Percentiles rank a stretch among this genome's conserved stretches.
These are phyloP conservation scores for Taxillus chinensis DNA, from an alignment of 164 flowering plant genomes.

Conservation along the genomic window DNA sequence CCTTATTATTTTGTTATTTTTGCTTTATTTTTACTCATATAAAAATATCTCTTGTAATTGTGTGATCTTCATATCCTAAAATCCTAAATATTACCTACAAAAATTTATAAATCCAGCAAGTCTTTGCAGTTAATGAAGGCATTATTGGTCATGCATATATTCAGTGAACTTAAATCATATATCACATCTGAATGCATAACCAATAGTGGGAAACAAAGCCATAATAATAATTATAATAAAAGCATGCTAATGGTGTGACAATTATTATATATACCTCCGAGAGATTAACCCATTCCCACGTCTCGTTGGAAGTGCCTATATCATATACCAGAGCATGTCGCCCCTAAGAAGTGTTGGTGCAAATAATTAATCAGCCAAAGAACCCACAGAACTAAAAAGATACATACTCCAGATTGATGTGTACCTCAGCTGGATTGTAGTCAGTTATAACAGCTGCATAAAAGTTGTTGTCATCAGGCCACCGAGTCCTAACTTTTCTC, in stretches of 20 bases:
- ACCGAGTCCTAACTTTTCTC: conserved; percentile 24
- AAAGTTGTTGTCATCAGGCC: conserved; percentile 43
- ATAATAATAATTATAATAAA: no score
- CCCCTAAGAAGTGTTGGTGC: conserved; percentile 13
- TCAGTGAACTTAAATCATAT: no score
- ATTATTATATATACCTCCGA: conserved; percentile 22
- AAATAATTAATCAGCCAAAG: not conserved
- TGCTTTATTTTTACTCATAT: no score
- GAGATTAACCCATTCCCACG: conserved; percentile 41
- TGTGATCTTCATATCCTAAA: no score
- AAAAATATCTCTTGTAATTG: no score
- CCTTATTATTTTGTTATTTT: no score
- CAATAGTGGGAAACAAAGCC: no score
- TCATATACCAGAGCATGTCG: conserved; percentile 33
- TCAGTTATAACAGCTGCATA: conserved; percentile 37
- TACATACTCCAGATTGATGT: not conserved
- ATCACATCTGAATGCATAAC: no score
- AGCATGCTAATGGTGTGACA: not conserved
- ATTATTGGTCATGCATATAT: no score
- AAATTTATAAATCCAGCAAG: no score
- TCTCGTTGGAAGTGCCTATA: conserved; percentile 26
- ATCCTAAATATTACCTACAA: no score
- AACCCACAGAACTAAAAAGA: not conserved
- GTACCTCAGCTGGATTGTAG: conserved; percentile 26
- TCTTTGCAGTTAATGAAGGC: no score